Percentiles rank a stretch among this genome's conserved stretches.
Evolutionary conservation across 148 eudicot genomes (phyloP).

Genomic region (Rhododendron simsii): DNA sequence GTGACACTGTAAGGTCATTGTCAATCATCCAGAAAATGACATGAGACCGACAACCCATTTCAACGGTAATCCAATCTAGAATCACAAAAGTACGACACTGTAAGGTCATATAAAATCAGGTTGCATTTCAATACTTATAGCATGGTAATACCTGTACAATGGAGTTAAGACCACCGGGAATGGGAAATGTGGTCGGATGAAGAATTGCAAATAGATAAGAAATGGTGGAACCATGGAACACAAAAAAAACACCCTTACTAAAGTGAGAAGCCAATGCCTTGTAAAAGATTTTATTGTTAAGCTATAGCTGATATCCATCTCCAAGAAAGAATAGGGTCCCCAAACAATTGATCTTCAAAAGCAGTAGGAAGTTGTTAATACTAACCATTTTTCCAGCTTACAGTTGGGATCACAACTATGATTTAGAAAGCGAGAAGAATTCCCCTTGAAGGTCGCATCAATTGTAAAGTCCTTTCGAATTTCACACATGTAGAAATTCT

Average conservation of each 20-base stretch:
- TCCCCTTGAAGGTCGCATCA: conserved; percentile 95
- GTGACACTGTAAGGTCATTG: neutral
- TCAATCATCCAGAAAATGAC: neutral
- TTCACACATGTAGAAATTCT: conserved; percentile 94
- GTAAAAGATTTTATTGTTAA: neutral
- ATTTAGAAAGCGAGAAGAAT: conserved; percentile 80
- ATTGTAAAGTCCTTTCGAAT: conserved; percentile 80
- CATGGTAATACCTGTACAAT: neutral
- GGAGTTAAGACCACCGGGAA: too few relatives aligned
- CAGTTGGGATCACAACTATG: conserved; percentile 98
- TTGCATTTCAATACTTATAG: neutral
- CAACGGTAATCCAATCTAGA: neutral
- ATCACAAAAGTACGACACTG: neutral
- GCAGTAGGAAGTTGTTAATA: neutral
- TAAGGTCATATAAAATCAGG: neutral
- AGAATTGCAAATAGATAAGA: neutral
- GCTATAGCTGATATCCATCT: neutral
- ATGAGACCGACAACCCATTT: neutral
- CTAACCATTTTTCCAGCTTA: conserved; percentile 93
- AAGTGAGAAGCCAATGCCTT: neutral
- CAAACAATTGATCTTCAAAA: neutral
- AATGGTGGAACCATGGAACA: neutral
- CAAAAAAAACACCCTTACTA: neutral
- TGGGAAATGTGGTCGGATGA: neutral
- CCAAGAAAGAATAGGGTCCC: neutral